Evolutionary conservation across 2,329 filamentous ascomycete genomes (phyloP).

Genomic region (Bisporella sp.): DNA sequence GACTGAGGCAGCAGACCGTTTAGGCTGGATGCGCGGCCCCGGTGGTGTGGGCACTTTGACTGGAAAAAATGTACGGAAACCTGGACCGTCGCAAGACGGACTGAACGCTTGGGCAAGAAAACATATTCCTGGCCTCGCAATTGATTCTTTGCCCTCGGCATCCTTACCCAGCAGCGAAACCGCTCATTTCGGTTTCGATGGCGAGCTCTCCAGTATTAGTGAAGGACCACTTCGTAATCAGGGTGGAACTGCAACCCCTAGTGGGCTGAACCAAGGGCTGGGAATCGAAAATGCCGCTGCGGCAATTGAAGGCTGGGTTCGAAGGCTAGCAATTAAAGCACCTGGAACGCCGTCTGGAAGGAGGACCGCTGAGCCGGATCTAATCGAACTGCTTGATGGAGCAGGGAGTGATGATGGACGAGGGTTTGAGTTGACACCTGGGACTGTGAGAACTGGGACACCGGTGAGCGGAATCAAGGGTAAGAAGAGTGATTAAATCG

Average conservation of each 20-base stretch:
- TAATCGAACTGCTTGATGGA: slow-evolving; percentile 66
- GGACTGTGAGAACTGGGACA: slow-evolving; percentile 8
- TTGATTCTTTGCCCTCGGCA: slow-evolving; percentile 60
- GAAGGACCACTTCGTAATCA: slow-evolving; percentile 26
- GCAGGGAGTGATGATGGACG: slow-evolving; percentile 48
- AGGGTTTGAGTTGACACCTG: slow-evolving; percentile 22
- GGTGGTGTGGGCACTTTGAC: slow-evolving; percentile 83
- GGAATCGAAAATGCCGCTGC: slow-evolving; percentile 71
- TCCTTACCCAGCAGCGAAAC: slow-evolving; percentile 56
- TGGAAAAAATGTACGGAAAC: slow-evolving; percentile 42
- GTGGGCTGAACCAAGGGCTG: slow-evolving; percentile 26
- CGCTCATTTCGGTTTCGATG: slow-evolving; percentile 45
- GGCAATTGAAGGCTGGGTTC: slow-evolving; percentile 83
- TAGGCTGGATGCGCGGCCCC: slow-evolving; percentile 68
- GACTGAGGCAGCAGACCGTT: slow-evolving; percentile 32
- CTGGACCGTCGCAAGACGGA: slow-evolving; percentile 1
- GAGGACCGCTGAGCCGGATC: slow-evolving; percentile 46
- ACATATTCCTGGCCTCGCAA: slow-evolving; percentile 72
- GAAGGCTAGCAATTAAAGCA: slow-evolving; percentile 67
- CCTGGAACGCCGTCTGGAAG: slow-evolving; percentile 39
- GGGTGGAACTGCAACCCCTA: not conserved
- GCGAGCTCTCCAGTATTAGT: slow-evolving; percentile 34
- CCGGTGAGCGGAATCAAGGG: not conserved
- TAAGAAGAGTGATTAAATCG: not conserved
- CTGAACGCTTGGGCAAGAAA: slow-evolving; percentile 69